These are phyloP conservation scores for Aspergillus sp. DNA, from an alignment of 2,329 filamentous ascomycete genomes.

Conservation along the genomic window DNA sequence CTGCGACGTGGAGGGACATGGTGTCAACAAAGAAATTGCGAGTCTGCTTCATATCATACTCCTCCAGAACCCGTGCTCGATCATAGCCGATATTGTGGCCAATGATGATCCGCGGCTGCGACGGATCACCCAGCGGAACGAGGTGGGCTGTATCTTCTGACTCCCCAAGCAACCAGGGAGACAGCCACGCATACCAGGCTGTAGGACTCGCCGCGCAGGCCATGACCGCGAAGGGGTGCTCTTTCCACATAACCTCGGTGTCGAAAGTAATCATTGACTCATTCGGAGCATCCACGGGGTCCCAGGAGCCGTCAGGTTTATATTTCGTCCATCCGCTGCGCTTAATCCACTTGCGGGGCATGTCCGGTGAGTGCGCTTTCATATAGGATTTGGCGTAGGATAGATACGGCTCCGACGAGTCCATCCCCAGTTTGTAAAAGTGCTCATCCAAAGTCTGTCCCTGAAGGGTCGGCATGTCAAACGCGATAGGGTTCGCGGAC, in stretches of 20 bases:
- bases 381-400: constrained; percentile 66
- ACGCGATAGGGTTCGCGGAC: constrained; percentile 62
- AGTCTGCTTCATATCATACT: constrained; percentile 76
- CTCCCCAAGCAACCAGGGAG: constrained; percentile 85
- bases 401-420: constrained; percentile 79
- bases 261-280: constrained; percentile 84
- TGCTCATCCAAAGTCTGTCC: constrained; percentile 84
- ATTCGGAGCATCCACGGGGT: constrained; percentile 65
- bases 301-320: constrained; percentile 59
- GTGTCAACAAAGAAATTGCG: constrained; percentile 87
- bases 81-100: constrained; percentile 97
- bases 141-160: constrained; percentile 68
- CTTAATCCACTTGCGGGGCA: constrained; percentile 63
- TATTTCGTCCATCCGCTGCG: constrained; percentile 95
- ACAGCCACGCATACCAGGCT: constrained; percentile 96
- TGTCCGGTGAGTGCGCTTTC: constrained; percentile 47
- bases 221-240: constrained; percentile 89
- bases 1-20: constrained; percentile 95
- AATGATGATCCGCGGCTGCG: constrained; percentile 65
- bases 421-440: constrained; percentile 77
- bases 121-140: constrained; percentile 74
- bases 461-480: constrained; percentile 72
- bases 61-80: constrained; percentile 74
- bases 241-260: constrained; percentile 93
- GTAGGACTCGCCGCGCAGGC: constrained; percentile 83